Base-by-base conservation (phyloP, 495 filamentous ascomycete genomes). In the Apiosordaria backusii region DNA sequence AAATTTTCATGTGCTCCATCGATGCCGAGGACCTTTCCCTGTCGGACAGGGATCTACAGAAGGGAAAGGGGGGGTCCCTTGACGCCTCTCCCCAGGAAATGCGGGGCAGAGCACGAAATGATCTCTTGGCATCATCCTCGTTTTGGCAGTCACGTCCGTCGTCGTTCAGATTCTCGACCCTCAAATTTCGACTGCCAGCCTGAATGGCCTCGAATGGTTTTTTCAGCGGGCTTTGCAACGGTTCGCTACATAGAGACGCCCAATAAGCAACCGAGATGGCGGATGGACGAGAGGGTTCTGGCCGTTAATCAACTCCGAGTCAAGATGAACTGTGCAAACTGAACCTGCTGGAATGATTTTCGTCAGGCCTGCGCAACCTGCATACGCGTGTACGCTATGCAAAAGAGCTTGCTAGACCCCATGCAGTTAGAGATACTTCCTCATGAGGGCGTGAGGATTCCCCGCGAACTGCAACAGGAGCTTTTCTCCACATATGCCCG, bases 1-100 rank as follows among this genome's bases (percentile, higher is more conserved):
- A 70, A 69, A 69, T 73, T 75, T 72, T 73, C 73, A 75, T 74
- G 68, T 75, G 71, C 67, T 75, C 69, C 67, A 64, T 62, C 25
- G 40, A 66, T 69, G 72, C 72, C 72, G 72, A 74, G 72, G 72
- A 54, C 25, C 50, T 61, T 61, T 18, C 65, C 60, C 57, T 45
- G 45, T 22, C 61, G 35, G 61, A 40, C 70, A 70, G 45, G 68
- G 65, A 26, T 65, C 13, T 29, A 52, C 57, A 50, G 6, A 6
- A 29, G 16, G 24, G 24, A 6, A 59, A 59, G 22, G 16, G 9
- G 53, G 5, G 5, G 52, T 50, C 66, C 70, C 72, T 64, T 71
- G 62, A 50, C 61, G 27, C 52, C 53, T 66, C 63, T 67, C 68
- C 74, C n/a, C 40, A 63, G 53, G 63, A 57, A 66, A 67, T 69